phyloP scores from a whole-genome alignment of 352 stramenopile genomes.

The Plasmopara halstedii region DNA sequence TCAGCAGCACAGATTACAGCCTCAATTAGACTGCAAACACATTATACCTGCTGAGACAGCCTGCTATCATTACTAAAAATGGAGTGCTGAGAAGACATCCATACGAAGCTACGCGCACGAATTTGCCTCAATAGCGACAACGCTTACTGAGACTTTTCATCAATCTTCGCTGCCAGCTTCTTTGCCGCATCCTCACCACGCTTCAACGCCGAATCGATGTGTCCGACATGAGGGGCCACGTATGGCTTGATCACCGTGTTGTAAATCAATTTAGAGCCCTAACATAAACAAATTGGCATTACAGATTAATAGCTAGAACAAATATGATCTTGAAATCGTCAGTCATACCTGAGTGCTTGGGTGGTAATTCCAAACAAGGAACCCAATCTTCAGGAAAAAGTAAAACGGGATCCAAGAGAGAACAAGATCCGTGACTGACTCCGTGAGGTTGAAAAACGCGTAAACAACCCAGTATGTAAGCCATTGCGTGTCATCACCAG shows the following conservation, averaged over 20 bases:
- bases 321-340: not conserved
- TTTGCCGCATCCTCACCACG: constrained; percentile 45
- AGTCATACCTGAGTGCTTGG: constrained; percentile 47
- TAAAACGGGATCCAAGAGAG: constrained; percentile 84
- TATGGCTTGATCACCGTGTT: constrained; percentile 79
- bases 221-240: constrained; percentile 56
- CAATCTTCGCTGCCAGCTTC: constrained; percentile 40
- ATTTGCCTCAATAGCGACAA: not conserved
- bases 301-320: not conserved
- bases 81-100: not conserved
- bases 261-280: constrained; percentile 82
- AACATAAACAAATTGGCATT: constrained; percentile 3
- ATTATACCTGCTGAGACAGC: no score
- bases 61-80: constrained; percentile 17
- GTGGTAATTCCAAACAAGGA: constrained; percentile 83
- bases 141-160: constrained; percentile 30
- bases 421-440: constrained; percentile 79
- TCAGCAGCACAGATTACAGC: no score
- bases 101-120: not conserved
- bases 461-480: constrained; percentile 94
- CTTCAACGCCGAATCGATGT: constrained; percentile 62
- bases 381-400: constrained; percentile 82
- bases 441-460: constrained; percentile 94
- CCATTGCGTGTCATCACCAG: constrained; percentile 83
- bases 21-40: no score